Percentiles rank a stretch among this genome's conserved stretches.
Conservation (phyloP, 805 yeast genomes). For the Saccharomycopsis microspora region DNA sequence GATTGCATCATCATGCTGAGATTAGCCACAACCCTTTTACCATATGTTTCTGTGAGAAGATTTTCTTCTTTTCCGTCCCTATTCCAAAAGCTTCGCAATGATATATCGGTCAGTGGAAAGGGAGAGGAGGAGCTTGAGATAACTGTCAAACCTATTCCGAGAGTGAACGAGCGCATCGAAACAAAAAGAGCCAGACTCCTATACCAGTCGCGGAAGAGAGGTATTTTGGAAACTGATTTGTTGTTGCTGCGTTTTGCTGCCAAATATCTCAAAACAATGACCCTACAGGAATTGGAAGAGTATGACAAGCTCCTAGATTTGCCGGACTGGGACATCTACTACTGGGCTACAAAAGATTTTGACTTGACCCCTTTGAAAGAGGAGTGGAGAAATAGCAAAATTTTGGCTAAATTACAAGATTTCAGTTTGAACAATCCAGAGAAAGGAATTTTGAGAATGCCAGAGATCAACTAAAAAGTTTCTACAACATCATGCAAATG, state of each 20-base stretch:
- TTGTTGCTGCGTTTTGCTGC: constrained; percentile 79
- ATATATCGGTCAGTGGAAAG: constrained; percentile 10
- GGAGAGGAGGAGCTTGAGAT: constrained; percentile 37
- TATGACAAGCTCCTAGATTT: constrained; percentile 81
- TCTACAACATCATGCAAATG: too few relatives aligned
- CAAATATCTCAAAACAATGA: constrained; percentile 48
- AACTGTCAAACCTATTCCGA: constrained; percentile 67
- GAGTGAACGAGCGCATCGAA: constrained; percentile 63
- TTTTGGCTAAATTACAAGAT: constrained; percentile 57
- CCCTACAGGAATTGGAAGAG: constrained; percentile 61
- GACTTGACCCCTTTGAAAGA: constrained; percentile 81
- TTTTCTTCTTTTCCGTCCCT: not conserved
- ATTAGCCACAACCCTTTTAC: too few relatives aligned
- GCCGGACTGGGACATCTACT: constrained; percentile 98
- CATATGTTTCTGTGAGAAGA: not conserved
- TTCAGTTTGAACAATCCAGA: constrained; percentile 62
- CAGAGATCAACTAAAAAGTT: constrained; percentile 22
- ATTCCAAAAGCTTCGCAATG: constrained; percentile 1
- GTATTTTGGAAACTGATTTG: constrained; percentile 87
- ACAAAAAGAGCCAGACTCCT: constrained; percentile 76
- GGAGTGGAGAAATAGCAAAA: constrained; percentile 60
- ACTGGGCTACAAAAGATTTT: constrained; percentile 89
- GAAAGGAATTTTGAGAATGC: constrained; percentile 73
- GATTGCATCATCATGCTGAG: too few relatives aligned
- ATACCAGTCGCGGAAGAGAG: constrained; percentile 90